Evolutionary conservation across 2,329 filamentous ascomycete species (phyloP).

Genomic region (Aspergillus luchuensis): DNA sequence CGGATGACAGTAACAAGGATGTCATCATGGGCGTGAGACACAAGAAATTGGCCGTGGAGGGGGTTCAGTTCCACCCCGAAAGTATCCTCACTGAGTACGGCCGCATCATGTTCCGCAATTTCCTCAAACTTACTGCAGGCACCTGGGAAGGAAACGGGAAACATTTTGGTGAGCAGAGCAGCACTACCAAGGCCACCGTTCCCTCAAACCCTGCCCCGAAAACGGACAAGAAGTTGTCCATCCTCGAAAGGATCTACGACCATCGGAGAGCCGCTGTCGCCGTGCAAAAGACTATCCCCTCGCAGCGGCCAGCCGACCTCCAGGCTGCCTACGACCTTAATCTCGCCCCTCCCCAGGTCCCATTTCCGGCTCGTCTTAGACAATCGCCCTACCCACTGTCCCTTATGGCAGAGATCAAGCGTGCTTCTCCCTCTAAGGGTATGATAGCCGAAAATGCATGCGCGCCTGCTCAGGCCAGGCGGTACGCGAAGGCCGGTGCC

Average conservation of each 20-base stretch:
- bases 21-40: constrained; percentile 97
- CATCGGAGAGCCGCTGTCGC: constrained; percentile 75
- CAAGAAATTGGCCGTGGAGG: constrained; percentile 87
- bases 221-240: constrained; percentile 70
- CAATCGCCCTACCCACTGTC: constrained; percentile 86
- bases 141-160: constrained; percentile 82
- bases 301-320: constrained; percentile 77
- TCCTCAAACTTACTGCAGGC: constrained; percentile 81
- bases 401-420: constrained; percentile 95
- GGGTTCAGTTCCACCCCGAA: constrained; percentile 96
- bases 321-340: constrained; percentile 84
- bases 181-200: constrained; percentile 19
- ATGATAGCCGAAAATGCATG: constrained; percentile 85
- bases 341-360: constrained; percentile 78
- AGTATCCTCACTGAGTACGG: constrained; percentile 93
- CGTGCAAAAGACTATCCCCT: constrained; percentile 81
- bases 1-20: constrained; percentile 71
- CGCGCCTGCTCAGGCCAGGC: constrained; percentile 84
- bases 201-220: constrained; percentile 29
- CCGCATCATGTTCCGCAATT: constrained; percentile 87
- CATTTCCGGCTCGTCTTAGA: constrained; percentile 75
- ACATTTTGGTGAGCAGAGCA: constrained; percentile 27
- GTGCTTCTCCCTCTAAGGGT: constrained; percentile 94
- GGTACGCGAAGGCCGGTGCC: constrained; percentile 89
- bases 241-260: constrained; percentile 86